These are phyloP conservation scores for Penicillium lividum DNA, from an alignment of 495 filamentous ascomycete species.

Conservation along the genomic window DNA sequence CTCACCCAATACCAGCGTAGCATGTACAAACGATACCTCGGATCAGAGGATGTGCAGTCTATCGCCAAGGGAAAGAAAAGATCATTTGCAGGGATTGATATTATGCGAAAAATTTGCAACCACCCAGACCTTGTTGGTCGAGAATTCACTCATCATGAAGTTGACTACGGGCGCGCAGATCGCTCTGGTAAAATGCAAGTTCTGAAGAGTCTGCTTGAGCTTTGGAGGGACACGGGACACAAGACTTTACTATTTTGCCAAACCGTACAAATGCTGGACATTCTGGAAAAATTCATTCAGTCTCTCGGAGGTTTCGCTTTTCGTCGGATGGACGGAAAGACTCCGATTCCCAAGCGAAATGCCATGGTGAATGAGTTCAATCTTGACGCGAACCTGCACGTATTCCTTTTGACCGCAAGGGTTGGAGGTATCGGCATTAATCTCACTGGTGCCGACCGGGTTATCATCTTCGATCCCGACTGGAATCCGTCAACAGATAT, in stretches of 20 bases:
- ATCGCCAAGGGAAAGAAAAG: conserved; percentile 75
- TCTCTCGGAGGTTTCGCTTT: conserved; percentile 70
- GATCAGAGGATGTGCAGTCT: conserved; percentile 74
- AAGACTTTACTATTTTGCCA: conserved; percentile 92
- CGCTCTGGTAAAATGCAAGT: conserved; percentile 97
- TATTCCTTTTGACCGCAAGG: conserved; percentile 92
- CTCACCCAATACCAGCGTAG: conserved; percentile 74
- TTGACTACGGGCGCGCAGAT: conserved; percentile 66
- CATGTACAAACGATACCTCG: conserved; percentile 77
- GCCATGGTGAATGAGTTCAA: conserved; percentile 90
- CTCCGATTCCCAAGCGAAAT: conserved; percentile 79
- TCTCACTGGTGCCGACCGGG: conserved; percentile 88
- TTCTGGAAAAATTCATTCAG: conserved; percentile 77
- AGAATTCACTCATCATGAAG: conserved; percentile 54
- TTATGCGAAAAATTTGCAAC: conserved; percentile 94
- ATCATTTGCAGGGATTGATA: conserved; percentile 83
- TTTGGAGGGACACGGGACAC: conserved; percentile 85
- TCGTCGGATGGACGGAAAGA: conserved; percentile 90
- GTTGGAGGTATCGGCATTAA: conserved; percentile 94
- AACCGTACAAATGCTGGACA: conserved; percentile 88
- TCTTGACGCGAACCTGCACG: conserved; percentile 69
- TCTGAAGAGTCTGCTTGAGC: conserved; percentile 74
- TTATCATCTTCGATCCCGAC: conserved; percentile 97
- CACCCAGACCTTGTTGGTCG: conserved; percentile 86
- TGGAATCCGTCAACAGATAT: conserved; percentile 96